Evolutionary conservation across 768 basidiomycete genomes (phyloP), one percentile per base, ranked within the genome.

Genomic region (Tulasnella sp.): DNA sequence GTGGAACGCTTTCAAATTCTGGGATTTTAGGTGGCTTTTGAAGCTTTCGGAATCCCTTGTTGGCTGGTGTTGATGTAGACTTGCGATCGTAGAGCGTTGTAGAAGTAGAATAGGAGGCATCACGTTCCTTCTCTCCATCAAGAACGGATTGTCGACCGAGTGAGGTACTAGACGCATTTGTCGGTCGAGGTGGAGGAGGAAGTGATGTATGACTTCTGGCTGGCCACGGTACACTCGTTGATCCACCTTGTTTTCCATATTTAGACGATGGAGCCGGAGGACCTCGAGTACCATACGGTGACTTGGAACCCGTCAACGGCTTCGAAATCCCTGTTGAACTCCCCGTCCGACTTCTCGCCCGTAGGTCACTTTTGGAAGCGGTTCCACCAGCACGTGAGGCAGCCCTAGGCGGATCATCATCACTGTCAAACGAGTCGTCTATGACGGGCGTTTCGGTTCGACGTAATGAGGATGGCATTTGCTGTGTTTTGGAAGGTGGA

Each of bases 131-230:
- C 65, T n/a, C 67, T 22, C 52, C 46, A 1, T 50, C 69, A 9
- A 72, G 61, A 47, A 72, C 70, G 24, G 79, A 77, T 61, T 83
- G 83, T 24, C 79, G 76, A 44, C 81, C 81, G 8, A 89, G 69
- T 5, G 84, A 87, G 43, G 83, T 79, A 0, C 83, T 83, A 2
- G 85, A 88, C 0, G 72, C 70, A 22, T 46, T 22, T 13, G 27
- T 31, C 13, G 16, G 15, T n/a, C 45, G 45, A n/a, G n/a, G n/a
- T n/a, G n/a, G 59, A 22, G 63, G 65, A 12, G 62, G 65, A 2
- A 64, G 53, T 20, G 62, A 66, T 22, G 62, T 61, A 45, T 64
- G 62, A 4, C 58, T 54, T 29, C 60, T 7, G 34, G 15, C 28
- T 5, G 47, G 47, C 13, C 35, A 48, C 6, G 47, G 47, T 27